Evolutionary conservation across 345 rosid species (phyloP).

Genomic region (Microthlaspi erraticum): DNA sequence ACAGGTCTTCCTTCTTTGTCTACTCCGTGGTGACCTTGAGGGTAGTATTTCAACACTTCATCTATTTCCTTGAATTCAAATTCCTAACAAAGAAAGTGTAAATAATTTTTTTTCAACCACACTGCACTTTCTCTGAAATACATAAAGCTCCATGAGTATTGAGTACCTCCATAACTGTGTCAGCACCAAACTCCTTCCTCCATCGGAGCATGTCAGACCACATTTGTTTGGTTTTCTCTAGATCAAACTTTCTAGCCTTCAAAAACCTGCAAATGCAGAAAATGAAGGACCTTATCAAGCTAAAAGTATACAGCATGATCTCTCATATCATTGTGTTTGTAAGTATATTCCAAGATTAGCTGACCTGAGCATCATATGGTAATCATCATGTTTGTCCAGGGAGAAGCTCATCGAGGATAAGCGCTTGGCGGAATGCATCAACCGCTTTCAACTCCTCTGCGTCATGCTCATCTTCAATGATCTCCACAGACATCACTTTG

Average conservation of each 20-base stretch:
- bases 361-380: constrained; percentile 83
- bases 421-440: constrained; percentile 78
- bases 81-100: constrained; percentile 47
- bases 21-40: constrained; percentile 92
- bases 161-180: constrained; percentile 65
- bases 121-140: not conserved
- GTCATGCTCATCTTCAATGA: constrained; percentile 62
- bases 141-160: not conserved
- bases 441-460: constrained; percentile 68
- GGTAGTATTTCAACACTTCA: constrained; percentile 69
- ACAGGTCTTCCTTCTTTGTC: constrained; percentile 84
- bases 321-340: no score
- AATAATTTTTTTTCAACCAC: not conserved
- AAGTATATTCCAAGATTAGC: not conserved
- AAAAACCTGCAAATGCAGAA: constrained; percentile 57
- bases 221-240: constrained; percentile 85
- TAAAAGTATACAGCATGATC: constrained; percentile 12
- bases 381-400: constrained; percentile 81
- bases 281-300: not conserved
- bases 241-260: constrained; percentile 86
- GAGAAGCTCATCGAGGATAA: constrained; percentile 67
- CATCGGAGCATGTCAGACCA: constrained; percentile 88
- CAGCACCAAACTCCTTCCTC: constrained; percentile 83
- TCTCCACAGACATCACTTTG: constrained; percentile 66
- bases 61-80: constrained; percentile 69